phyloP scores from a whole-genome alignment of 768 basidiomycete species.

The Baorangia bicolor region DNA sequence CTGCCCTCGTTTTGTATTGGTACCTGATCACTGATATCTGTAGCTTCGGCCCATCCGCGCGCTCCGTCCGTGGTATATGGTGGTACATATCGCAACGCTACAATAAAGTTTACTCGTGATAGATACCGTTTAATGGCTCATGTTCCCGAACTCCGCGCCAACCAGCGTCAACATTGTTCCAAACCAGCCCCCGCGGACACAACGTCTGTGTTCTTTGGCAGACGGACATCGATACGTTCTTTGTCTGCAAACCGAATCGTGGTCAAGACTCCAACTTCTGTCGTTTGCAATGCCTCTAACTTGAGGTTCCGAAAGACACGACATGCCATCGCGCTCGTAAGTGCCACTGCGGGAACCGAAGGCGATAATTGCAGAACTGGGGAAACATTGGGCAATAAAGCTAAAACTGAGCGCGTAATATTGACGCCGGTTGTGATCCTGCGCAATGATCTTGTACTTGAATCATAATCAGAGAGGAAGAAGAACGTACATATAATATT shows the following conservation, averaged over 20 bases:
- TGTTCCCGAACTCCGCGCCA: neutral
- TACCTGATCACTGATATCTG: neutral
- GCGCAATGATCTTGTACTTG: neutral
- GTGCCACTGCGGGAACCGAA: slow-evolving; percentile 28
- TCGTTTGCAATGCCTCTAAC: slow-evolving; percentile 8
- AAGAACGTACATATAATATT: slow-evolving; percentile 36
- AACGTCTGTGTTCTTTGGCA: neutral
- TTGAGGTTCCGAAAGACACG: slow-evolving; percentile 37
- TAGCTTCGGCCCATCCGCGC: neutral
- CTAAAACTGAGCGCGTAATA: slow-evolving; percentile 24
- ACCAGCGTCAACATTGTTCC: neutral
- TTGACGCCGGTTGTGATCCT: slow-evolving; percentile 37
- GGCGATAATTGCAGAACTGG: slow-evolving; percentile 24
- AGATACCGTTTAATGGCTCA: neutral
- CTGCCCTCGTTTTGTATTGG: slow-evolving; percentile 21
- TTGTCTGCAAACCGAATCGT: slow-evolving; percentile 18
- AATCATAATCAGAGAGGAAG: neutral
- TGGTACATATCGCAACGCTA: neutral
- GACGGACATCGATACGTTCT: neutral
- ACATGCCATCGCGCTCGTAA: slow-evolving; percentile 35
- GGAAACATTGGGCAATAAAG: slow-evolving; percentile 18
- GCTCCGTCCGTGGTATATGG: neutral
- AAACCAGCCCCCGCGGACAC: neutral
- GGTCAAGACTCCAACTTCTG: slow-evolving; percentile 12
- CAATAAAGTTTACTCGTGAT: neutral